These are phyloP conservation scores for Hebeloma cylindrosporum DNA, from an alignment of 768 basidiomycete species.

Conservation along the genomic window DNA sequence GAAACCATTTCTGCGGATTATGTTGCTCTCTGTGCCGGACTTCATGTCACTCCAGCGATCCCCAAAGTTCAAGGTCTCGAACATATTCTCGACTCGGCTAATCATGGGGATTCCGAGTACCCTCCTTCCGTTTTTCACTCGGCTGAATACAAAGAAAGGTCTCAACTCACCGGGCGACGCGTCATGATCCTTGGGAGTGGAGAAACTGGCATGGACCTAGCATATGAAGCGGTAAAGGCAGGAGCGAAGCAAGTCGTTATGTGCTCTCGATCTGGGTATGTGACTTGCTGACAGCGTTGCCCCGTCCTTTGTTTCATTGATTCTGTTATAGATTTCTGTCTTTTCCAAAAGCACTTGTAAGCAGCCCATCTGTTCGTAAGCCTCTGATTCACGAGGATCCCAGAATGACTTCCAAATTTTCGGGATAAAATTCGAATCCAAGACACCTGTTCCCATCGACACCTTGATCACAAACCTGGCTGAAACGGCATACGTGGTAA, in stretches of 20 bases:
- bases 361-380: background rate
- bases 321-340: constrained; percentile 44
- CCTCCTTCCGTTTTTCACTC: constrained; percentile 46
- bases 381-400: background rate
- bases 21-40: constrained; percentile 53
- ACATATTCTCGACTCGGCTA: constrained; percentile 27
- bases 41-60: constrained; percentile 54
- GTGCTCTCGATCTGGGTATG: constrained; percentile 50
- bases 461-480: constrained; percentile 57
- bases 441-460: constrained; percentile 42
- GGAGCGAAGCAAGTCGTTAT: constrained; percentile 52
- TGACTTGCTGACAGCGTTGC: background rate
- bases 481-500: constrained; percentile 51
- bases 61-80: constrained; percentile 52
- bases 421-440: constrained; percentile 45
- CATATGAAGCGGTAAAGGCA: constrained; percentile 48
- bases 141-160: constrained; percentile 46
- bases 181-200: constrained; percentile 61
- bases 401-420: constrained; percentile 58
- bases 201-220: constrained; percentile 65
- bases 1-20: constrained; percentile 35
- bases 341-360: constrained; percentile 55
- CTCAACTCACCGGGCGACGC: constrained; percentile 42
- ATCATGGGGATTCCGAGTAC: constrained; percentile 15
- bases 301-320: background rate